These are phyloP conservation scores for Grosmannia clavigera DNA, from an alignment of 2,329 filamentous ascomycete genomes.

Conservation along the genomic window DNA sequence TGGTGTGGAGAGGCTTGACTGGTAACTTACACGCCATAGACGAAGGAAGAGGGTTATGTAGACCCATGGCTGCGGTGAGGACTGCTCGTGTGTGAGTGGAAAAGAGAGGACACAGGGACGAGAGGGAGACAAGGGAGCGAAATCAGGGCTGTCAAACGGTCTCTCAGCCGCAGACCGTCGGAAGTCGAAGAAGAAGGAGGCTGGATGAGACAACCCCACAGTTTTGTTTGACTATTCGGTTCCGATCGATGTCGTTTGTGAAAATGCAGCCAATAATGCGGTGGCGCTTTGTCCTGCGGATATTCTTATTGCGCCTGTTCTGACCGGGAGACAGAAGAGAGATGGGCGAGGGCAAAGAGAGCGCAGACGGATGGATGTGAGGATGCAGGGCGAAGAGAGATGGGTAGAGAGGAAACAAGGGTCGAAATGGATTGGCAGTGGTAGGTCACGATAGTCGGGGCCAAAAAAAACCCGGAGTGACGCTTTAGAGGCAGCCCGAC, in stretches of 20 bases:
- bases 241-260: not conserved
- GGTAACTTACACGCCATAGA: slow-evolving; percentile 52
- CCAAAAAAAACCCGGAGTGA: not conserved
- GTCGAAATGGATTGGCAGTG: not conserved
- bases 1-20: not conserved
- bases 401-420: not conserved
- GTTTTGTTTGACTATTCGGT: not conserved
- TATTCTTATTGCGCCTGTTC: not conserved
- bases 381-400: not conserved
- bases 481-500: too few species aligned
- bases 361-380: not conserved
- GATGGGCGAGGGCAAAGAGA: not conserved
- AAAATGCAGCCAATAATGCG: not conserved
- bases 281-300: not conserved
- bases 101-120: not conserved
- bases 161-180: not conserved
- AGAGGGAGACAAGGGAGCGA: not conserved
- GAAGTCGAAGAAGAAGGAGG: not conserved
- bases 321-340: not conserved
- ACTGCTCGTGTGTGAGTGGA: not conserved
- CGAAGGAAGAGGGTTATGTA: slow-evolving; percentile 55
- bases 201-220: not conserved
- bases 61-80: slow-evolving; percentile 33
- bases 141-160: not conserved
- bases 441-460: not conserved